Conservation (phyloP, 306 rosid species). For the Argentina anserina region DNA sequence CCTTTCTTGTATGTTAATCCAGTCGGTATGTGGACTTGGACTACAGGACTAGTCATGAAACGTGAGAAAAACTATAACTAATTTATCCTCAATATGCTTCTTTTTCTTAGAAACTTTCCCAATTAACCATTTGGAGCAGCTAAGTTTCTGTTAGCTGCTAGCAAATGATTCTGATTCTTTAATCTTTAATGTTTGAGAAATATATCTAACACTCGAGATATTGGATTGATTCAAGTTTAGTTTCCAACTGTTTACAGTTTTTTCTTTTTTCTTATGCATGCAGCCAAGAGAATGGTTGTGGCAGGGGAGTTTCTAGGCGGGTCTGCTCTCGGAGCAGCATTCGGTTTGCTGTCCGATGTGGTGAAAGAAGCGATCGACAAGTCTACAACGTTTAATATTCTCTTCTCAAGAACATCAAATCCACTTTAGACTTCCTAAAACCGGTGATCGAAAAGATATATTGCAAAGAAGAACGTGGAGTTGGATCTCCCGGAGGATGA, state of each 20-base stretch:
- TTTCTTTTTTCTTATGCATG: neutral
- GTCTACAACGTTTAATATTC: neutral
- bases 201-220: neutral
- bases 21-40: too few species aligned
- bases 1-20: too few species aligned
- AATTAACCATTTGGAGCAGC: neutral
- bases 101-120: neutral
- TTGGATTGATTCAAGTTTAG: neutral
- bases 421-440: neutral
- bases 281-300: neutral
- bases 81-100: too few species aligned
- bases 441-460: neutral
- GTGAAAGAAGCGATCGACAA: neutral
- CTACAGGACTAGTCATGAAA: too few species aligned
- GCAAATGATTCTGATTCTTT: neutral
- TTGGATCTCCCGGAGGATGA: neutral
- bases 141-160: neutral
- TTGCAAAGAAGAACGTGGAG: neutral
- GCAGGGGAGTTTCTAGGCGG: neutral
- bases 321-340: conserved; percentile 3
- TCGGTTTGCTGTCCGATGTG: neutral
- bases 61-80: too few species aligned
- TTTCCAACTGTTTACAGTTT: neutral
- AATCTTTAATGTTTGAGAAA: neutral
- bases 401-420: neutral